A percentile compares a stretch with the other conserved stretches of the same genome.
These are phyloP conservation scores for Hyparrhenia diplandra DNA, from an alignment of 176 grass and related monocot genomes.

Conservation along the genomic window DNA sequence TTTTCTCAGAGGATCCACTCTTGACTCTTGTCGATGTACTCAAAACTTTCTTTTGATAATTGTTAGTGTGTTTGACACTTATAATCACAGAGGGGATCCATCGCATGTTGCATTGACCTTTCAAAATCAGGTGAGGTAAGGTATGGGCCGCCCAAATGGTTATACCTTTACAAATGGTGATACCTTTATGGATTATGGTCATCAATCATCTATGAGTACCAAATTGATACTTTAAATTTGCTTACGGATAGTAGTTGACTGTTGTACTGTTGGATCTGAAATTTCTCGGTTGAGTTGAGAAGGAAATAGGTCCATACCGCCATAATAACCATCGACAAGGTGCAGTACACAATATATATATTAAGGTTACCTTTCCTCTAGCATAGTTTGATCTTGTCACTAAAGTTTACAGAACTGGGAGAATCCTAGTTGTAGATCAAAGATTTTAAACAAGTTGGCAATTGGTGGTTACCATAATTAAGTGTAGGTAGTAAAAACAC, in stretches of 20 bases:
- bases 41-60: not conserved
- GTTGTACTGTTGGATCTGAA: conserved; percentile 4
- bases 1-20: not conserved
- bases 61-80: not conserved
- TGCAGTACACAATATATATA: not conserved
- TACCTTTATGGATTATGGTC: not conserved
- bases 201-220: not conserved
- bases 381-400: not conserved
- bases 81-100: too few relatives aligned
- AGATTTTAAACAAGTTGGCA: not conserved
- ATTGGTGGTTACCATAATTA: not conserved
- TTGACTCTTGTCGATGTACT: not conserved
- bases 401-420: not conserved
- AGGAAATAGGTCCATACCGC: not conserved
- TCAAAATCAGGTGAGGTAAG: not conserved
- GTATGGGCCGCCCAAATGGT: too few relatives aligned
- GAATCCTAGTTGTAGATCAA: not conserved
- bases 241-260: not conserved
- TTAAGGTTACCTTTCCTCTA: not conserved
- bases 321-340: not conserved
- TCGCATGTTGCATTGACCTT: not conserved
- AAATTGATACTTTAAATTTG: not conserved
- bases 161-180: too few relatives aligned
- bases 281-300: not conserved
- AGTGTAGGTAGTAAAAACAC: not conserved